Evolutionary conservation across 2,329 filamentous ascomycete species (phyloP), one percentile per base, ranked within the genome.

Genomic region (Hypoxylon sp.): DNA sequence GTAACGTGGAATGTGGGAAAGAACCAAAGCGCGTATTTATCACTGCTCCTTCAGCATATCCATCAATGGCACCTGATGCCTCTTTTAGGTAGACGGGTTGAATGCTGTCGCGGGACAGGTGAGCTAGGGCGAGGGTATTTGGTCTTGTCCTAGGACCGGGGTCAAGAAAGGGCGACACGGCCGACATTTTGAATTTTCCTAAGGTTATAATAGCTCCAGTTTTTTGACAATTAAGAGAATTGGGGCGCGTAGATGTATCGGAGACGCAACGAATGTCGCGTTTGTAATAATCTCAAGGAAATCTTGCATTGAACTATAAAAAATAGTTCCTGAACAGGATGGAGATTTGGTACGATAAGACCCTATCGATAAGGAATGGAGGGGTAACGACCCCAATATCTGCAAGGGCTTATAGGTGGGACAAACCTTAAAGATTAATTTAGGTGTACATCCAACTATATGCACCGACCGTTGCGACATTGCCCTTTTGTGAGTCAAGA

Each of bases 21-120:
- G 94, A 97, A 51, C 96, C 96, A 75, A 97, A 99, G 46, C 94
- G 90, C 1, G 95, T 99, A 80, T 97, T 98, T 57, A 94, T 88
- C 2, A 93, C 91, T 48, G 89, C 90, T 34, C 91, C 91, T 76
- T 94, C 91, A 29, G 87, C 86, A 73, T 94, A 94, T 63, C 91
- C 91, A 74, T 90, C 86, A 68, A 90, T 84, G 43, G 87, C 85
- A 55, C 88, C 88, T 37, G 87, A 84, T 21, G 85, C 84, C 29
- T 87, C 81, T 68, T 86, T 84, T 27, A 94, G 86, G 66, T 92
- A 89, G 25, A 94, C 84, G 6, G 95, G 93, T 39, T 94, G 85
- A 68, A 94, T 88, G 67, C 91, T 90, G 79, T 98, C 94, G 80
- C 94, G 91, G 66, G 93, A 95, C 55, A 99, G 87, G 76, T 97